Conservation (phyloP, 768 basidiomycete species). For the Pluteus cervinus region DNA sequence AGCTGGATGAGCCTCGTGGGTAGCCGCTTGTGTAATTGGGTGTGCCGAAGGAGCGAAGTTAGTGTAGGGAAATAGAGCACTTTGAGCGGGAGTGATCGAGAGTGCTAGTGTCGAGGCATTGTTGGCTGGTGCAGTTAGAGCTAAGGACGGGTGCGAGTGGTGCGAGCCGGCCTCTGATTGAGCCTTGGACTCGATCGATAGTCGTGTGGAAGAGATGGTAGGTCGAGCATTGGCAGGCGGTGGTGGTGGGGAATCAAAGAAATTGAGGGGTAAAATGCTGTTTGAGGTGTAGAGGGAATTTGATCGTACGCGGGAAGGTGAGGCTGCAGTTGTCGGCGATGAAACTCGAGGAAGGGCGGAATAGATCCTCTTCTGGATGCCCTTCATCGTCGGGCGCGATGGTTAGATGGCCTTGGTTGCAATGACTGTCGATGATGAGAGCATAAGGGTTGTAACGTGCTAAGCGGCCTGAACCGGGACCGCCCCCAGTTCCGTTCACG, state of each 20-base stretch:
- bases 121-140: constrained; percentile 8
- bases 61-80: constrained; percentile 30
- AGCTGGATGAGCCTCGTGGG: constrained; percentile 18
- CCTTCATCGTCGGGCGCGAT: constrained; percentile 30
- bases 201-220: constrained; percentile 10
- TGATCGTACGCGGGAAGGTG: constrained; percentile 35
- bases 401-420: not conserved
- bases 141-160: constrained; percentile 5
- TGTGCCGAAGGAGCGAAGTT: constrained; percentile 21
- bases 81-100: constrained; percentile 11
- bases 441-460: too few species aligned
- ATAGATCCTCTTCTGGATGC: constrained; percentile 46
- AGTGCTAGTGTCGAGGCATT: constrained; percentile 6
- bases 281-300: constrained; percentile 29
- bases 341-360: constrained; percentile 30
- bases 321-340: constrained; percentile 5
- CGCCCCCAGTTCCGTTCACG: too few species aligned
- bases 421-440: not conserved
- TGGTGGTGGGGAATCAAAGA: constrained; percentile 18
- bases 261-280: constrained; percentile 12
- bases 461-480: too few species aligned
- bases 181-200: constrained; percentile 12
- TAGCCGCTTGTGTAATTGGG: constrained; percentile 17
- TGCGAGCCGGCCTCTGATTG: constrained; percentile 10
- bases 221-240: constrained; percentile 14